These are phyloP conservation scores for Russula sp. DNA, from an alignment of 768 basidiomycete genomes.

Conservation along the genomic window DNA sequence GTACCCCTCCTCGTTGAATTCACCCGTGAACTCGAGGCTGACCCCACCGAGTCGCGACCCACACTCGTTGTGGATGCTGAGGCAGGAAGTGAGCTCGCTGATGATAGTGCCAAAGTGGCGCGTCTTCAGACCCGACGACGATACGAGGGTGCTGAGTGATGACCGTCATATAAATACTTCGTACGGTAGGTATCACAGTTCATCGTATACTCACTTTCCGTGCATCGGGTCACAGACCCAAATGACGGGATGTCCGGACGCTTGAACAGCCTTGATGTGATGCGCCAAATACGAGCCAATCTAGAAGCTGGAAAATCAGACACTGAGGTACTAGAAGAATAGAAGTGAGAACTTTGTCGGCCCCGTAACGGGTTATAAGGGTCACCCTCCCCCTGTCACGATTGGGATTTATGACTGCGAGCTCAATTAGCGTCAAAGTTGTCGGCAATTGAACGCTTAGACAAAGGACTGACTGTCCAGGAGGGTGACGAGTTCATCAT, in stretches of 20 bases:
- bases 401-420: slow-evolving; percentile 77
- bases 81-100: slow-evolving; percentile 72
- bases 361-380: slow-evolving; percentile 91
- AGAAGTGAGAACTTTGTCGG: slow-evolving; percentile 53
- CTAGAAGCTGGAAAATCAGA: slow-evolving; percentile 31
- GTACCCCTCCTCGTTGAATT: slow-evolving; percentile 53
- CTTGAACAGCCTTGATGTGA: slow-evolving; percentile 77
- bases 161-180: neutral
- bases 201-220: slow-evolving; percentile 70
- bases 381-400: slow-evolving; percentile 79
- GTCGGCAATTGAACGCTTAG: neutral
- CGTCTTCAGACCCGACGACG: slow-evolving; percentile 77
- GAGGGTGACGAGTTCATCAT: slow-evolving; percentile 67
- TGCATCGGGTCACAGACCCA: slow-evolving; percentile 99
- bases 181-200: neutral
- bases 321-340: neutral
- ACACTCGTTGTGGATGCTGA: slow-evolving; percentile 69
- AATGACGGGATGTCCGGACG: slow-evolving; percentile 76
- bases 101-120: slow-evolving; percentile 87
- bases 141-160: slow-evolving; percentile 65
- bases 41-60: slow-evolving; percentile 76
- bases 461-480: slow-evolving; percentile 56
- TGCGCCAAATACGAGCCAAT: slow-evolving; percentile 64
- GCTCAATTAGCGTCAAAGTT: neutral
- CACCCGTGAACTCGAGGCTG: slow-evolving; percentile 88